Conservation (phyloP, 805 yeast genomes). For the Wickerhamomyces hampshirensis region DNA sequence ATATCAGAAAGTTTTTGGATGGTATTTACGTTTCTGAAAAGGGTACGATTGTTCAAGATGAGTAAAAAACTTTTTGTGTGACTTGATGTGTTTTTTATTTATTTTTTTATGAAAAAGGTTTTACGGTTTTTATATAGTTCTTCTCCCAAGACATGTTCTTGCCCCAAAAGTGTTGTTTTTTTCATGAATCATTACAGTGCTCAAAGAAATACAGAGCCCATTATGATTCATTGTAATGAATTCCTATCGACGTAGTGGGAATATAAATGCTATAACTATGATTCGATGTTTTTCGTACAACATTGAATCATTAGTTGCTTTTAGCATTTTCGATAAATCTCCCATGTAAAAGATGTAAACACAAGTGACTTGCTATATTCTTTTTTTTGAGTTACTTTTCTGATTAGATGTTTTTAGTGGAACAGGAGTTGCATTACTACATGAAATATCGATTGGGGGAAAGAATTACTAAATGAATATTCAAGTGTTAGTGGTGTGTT, state of each 20-base stretch:
- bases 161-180: background rate
- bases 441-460: too few relatives aligned
- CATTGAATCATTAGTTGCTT: too few relatives aligned
- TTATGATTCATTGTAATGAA: conserved; percentile 7
- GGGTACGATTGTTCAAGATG: conserved; percentile 77
- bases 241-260: background rate
- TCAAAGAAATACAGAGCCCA: conserved; percentile 18
- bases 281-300: too few relatives aligned
- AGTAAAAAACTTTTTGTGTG: conserved; percentile 19
- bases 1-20: conserved; percentile 99
- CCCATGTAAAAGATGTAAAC: too few relatives aligned
- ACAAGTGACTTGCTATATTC: too few relatives aligned
- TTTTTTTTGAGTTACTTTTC: too few relatives aligned
- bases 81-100: background rate
- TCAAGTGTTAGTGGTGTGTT: background rate
- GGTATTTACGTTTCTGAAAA: conserved; percentile 99
- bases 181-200: conserved; percentile 16
- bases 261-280: background rate
- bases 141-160: background rate
- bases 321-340: too few relatives aligned
- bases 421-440: too few relatives aligned
- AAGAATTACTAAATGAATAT: too few relatives aligned
- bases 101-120: background rate
- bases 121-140: background rate
- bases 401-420: too few relatives aligned